Evolutionary conservation across 805 yeast genomes (phyloP).

Genomic region (Crinitomyces ghanaensis): DNA sequence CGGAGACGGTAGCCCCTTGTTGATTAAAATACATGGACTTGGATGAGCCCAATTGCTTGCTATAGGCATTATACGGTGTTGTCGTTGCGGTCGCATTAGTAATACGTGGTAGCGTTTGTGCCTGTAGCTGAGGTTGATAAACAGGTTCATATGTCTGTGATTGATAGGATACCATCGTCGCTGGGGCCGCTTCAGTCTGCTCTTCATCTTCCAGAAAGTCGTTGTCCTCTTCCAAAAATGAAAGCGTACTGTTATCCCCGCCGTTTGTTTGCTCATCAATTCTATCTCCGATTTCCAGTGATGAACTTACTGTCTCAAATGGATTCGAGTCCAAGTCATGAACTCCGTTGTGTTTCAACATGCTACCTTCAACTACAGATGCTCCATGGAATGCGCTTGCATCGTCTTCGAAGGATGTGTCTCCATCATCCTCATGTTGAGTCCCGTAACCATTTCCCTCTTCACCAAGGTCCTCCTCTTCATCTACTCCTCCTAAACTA

Average conservation of each 20-base stretch:
- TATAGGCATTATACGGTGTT: too few relatives aligned
- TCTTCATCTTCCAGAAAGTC: constrained; percentile 24
- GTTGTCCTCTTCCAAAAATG: constrained; percentile 26
- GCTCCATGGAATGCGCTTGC: too few relatives aligned
- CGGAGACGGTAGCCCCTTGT: too few relatives aligned
- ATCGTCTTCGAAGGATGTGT: too few relatives aligned
- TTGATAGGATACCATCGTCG: too few relatives aligned
- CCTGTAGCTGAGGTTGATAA: constrained; percentile 5
- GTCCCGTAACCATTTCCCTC: too few relatives aligned
- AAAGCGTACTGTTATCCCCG: constrained; percentile 10
- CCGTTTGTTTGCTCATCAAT: background rate
- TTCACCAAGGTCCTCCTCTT: background rate
- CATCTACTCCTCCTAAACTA: constrained; percentile 1
- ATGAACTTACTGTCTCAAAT: background rate
- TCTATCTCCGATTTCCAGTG: background rate
- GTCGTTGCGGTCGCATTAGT: too few relatives aligned
- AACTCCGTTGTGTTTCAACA: too few relatives aligned
- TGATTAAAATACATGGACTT: constrained; percentile 5
- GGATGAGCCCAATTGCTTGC: background rate
- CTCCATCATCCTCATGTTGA: too few relatives aligned
- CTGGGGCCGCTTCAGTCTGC: constrained; percentile 6
- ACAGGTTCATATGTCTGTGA: too few relatives aligned
- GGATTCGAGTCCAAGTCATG: constrained; percentile 4
- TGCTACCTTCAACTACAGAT: too few relatives aligned
- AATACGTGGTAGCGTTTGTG: too few relatives aligned